A percentile compares a stretch with the other conserved stretches of the same genome.
phyloP scores from a whole-genome alignment of 177 flowering plant species.

The Tripterygium wilfordii region DNA sequence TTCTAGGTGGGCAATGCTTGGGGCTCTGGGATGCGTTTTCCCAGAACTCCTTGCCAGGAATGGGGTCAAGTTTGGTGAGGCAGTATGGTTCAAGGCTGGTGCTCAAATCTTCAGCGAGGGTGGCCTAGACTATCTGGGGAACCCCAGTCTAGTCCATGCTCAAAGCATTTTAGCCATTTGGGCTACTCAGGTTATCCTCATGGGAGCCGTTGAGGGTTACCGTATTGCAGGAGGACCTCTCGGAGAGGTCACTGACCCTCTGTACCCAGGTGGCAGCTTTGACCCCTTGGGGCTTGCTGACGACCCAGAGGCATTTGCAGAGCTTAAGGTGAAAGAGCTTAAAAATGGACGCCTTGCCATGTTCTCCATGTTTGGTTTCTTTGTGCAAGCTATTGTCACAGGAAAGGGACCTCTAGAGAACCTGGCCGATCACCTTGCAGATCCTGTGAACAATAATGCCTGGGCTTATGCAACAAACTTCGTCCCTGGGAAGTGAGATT shows the following conservation, averaged over 20 bases:
- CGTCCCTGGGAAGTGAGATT: conserved; percentile 27
- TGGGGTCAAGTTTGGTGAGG: conserved; percentile 34
- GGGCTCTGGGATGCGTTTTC: conserved; percentile 34
- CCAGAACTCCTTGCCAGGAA: conserved; percentile 29
- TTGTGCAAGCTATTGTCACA: conserved; percentile 31
- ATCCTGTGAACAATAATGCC: conserved; percentile 33
- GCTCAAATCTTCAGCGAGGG: conserved; percentile 34
- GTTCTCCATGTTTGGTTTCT: conserved; percentile 42
- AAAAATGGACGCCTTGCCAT: conserved; percentile 36
- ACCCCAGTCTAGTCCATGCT: conserved; percentile 32
- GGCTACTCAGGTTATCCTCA: conserved; percentile 26
- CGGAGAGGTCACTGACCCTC: conserved; percentile 27
- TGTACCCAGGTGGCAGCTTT: conserved; percentile 31
- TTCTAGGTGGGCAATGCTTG: conserved; percentile 35
- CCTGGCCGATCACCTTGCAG: conserved; percentile 28
- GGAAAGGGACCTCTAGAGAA: conserved; percentile 34
- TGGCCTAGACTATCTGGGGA: conserved; percentile 35
- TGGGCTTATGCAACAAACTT: conserved; percentile 34
- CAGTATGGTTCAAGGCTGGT: conserved; percentile 36
- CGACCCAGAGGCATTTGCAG: conserved; percentile 36
- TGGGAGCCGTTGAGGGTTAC: conserved; percentile 37
- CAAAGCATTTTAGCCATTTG: conserved; percentile 38
- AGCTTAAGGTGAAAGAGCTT: conserved; percentile 33
- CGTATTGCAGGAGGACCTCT: conserved; percentile 28
- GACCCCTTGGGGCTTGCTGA: conserved; percentile 27